These are phyloP conservation scores for Cetradonia linearis DNA, from an alignment of 495 filamentous ascomycete genomes.

Conservation along the genomic window DNA sequence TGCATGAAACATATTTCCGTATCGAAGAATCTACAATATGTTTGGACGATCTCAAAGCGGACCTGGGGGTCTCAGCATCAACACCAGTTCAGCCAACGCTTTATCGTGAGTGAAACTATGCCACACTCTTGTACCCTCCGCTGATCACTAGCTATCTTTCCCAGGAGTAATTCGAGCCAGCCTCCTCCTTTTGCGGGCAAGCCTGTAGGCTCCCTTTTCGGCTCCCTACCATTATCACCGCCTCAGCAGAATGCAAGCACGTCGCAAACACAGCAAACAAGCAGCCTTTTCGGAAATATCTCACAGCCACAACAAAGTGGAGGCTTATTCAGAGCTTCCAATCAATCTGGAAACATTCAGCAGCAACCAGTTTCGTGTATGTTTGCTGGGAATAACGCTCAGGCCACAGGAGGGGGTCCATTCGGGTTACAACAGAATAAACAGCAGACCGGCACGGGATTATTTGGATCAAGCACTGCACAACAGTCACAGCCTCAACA, in stretches of 20 bases:
- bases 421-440: constrained; percentile 28
- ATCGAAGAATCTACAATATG: constrained; percentile 14
- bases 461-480: constrained; percentile 18
- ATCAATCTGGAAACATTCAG: constrained; percentile 24
- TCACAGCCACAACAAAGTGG: constrained; percentile 28
- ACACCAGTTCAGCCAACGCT: constrained; percentile 63
- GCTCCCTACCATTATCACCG: constrained; percentile 17
- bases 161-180: constrained; percentile 10
- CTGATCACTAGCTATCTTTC: background rate
- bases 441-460: constrained; percentile 12
- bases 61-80: constrained; percentile 57
- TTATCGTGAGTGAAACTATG: constrained; percentile 48
- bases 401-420: constrained; percentile 25
- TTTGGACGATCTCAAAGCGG: constrained; percentile 23
- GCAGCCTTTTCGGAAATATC: constrained; percentile 29
- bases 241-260: constrained; percentile 15
- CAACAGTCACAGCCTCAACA: constrained; percentile 28
- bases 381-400: constrained; percentile 29
- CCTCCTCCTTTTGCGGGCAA: constrained; percentile 14
- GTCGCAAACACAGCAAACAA: constrained; percentile 26
- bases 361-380: constrained; percentile 25
- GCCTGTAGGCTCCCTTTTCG: constrained; percentile 25
- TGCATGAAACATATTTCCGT: background rate
- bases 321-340: constrained; percentile 30
- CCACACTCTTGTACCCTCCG: constrained; percentile 16